A percentile compares a stretch with the other conserved stretches of the same genome.
phyloP scores from a whole-genome alignment of 306 rosid genomes.

The Prunus mongolica region DNA sequence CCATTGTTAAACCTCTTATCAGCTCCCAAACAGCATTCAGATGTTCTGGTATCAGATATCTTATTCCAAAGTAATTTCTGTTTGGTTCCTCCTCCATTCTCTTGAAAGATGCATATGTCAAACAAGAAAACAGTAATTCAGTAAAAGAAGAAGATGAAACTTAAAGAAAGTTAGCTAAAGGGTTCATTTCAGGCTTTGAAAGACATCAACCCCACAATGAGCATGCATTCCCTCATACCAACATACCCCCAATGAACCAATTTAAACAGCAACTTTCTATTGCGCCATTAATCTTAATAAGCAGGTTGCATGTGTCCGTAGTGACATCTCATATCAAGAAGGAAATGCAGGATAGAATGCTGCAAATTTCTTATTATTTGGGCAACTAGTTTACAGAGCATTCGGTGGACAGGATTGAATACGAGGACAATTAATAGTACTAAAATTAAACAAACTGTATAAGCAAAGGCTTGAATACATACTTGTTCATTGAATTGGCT shows the following conservation, averaged over 20 bases:
- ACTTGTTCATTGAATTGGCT: slow-evolving; percentile 52
- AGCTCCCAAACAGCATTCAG: slow-evolving; percentile 76
- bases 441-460: neutral
- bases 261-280: neutral
- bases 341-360: neutral
- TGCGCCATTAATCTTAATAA: neutral
- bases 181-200: no score
- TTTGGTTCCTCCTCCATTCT: slow-evolving; percentile 62
- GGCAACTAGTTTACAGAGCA: neutral
- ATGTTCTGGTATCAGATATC: slow-evolving; percentile 35
- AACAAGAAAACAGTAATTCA: slow-evolving; percentile 2
- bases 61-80: slow-evolving; percentile 53
- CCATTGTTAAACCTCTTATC: slow-evolving; percentile 51
- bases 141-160: slow-evolving; percentile 6
- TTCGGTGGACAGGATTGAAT: neutral
- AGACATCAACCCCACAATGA: no score
- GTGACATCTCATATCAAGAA: neutral
- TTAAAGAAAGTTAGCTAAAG: neutral
- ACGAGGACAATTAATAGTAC: neutral
- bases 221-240: neutral
- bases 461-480: slow-evolving; percentile 14
- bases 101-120: slow-evolving; percentile 34
- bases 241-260: neutral
- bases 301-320: neutral
- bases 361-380: neutral